phyloP scores from a whole-genome alignment of 83 land plant species.

The Larix sibirica region DNA sequence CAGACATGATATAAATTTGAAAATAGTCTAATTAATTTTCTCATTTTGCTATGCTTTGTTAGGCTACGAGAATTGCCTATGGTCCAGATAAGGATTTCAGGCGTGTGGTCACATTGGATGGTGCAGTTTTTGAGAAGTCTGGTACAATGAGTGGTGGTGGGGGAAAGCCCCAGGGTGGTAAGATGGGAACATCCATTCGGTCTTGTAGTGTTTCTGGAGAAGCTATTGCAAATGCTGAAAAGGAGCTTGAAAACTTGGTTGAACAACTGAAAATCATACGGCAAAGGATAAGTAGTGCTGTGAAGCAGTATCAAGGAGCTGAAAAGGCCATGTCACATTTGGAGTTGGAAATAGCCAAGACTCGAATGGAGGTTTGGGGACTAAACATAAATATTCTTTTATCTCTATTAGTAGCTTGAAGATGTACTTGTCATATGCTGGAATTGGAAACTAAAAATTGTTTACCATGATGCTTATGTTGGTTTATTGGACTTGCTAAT shows the following conservation, averaged over 20 bases:
- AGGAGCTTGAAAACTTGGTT: slow-evolving; percentile 58
- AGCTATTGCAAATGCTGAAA: slow-evolving; percentile 68
- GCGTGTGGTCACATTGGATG: slow-evolving; percentile 93
- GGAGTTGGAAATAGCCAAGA: slow-evolving; percentile 81
- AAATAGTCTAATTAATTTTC: neutral
- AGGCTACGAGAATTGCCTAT: slow-evolving; percentile 97
- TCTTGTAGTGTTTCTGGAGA: slow-evolving; percentile 77
- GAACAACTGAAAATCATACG: slow-evolving; percentile 50
- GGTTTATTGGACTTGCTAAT: neutral
- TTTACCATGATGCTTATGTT: neutral
- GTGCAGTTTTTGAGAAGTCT: slow-evolving; percentile 93
- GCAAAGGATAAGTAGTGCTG: slow-evolving; percentile 51
- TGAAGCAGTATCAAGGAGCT: slow-evolving; percentile 58
- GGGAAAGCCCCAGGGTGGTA: slow-evolving; percentile 90
- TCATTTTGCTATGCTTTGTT: slow-evolving; percentile 3
- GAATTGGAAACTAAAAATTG: neutral
- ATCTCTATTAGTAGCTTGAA: neutral
- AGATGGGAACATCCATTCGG: slow-evolving; percentile 90
- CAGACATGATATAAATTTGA: neutral
- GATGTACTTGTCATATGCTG: neutral
- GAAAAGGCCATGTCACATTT: slow-evolving; percentile 58
- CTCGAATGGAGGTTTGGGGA: slow-evolving; percentile 71
- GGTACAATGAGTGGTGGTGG: slow-evolving; percentile 99
- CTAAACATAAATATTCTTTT: neutral
- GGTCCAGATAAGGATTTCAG: slow-evolving; percentile 75